A percentile compares a stretch with the other conserved stretches of the same genome.
Evolutionary conservation across 345 rosid genomes (phyloP).

Genomic region (Salix purpurea): DNA sequence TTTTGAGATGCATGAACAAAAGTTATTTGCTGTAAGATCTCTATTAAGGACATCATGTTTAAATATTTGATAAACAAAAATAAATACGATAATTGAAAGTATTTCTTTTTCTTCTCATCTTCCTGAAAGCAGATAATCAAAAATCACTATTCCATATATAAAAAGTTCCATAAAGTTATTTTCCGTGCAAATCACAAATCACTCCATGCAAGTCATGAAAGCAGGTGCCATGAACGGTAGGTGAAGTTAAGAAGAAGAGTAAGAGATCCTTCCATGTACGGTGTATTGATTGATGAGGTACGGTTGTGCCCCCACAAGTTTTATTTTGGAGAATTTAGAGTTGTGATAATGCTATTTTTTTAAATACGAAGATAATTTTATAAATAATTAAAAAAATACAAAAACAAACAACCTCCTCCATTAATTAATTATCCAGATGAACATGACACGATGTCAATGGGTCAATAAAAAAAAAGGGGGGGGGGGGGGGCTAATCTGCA

Average conservation of each 20-base stretch:
- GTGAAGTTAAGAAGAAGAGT: not conserved
- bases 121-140: not conserved
- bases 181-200: not conserved
- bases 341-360: too few relatives aligned
- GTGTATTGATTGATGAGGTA: conserved; percentile 5
- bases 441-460: not conserved
- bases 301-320: conserved; percentile 11
- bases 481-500: not conserved
- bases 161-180: not conserved
- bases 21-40: too few relatives aligned
- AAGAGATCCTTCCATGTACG: conserved; percentile 7
- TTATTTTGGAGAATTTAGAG: too few relatives aligned
- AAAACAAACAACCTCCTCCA: too few relatives aligned
- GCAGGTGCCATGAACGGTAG: not conserved
- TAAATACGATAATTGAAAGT: too few relatives aligned
- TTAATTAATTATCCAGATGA: not conserved
- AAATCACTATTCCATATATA: not conserved
- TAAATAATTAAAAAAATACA: too few relatives aligned
- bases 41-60: too few relatives aligned
- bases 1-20: too few relatives aligned
- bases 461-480: not conserved
- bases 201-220: not conserved
- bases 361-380: too few relatives aligned
- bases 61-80: too few relatives aligned
- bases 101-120: too few relatives aligned